A percentile compares a stretch with the other conserved stretches of the same genome.
phyloP scores from a whole-genome alignment of 2,329 filamentous ascomycete species.

The Cladosporium sphaerospermum region DNA sequence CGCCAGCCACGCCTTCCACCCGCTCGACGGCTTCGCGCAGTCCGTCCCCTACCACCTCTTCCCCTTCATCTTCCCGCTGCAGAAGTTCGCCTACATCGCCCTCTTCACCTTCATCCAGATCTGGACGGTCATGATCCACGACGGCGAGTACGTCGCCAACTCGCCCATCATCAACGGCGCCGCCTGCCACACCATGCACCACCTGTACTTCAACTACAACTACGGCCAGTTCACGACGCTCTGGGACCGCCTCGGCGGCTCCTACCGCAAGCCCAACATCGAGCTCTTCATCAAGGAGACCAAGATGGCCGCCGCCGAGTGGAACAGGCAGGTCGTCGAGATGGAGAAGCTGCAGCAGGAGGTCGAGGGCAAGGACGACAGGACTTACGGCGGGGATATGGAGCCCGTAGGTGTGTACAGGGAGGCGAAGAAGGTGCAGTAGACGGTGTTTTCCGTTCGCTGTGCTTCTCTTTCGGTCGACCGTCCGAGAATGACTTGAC shows the following conservation, averaged over 20 bases:
- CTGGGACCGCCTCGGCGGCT: slow-evolving; percentile 82
- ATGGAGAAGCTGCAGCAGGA: slow-evolving; percentile 71
- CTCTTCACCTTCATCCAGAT: slow-evolving; percentile 92
- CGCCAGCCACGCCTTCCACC: slow-evolving; percentile 91
- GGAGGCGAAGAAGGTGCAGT: slow-evolving; percentile 38
- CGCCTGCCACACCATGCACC: slow-evolving; percentile 89
- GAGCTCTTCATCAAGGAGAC: slow-evolving; percentile 78
- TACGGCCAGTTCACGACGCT: slow-evolving; percentile 92
- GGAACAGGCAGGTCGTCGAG: slow-evolving; percentile 68
- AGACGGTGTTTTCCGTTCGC: not conserved
- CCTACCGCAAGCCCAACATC: slow-evolving; percentile 77
- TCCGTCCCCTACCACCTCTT: slow-evolving; percentile 88
- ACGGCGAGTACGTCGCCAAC: slow-evolving; percentile 89
- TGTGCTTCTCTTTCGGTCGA: too few relatives aligned
- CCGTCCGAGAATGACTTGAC: too few relatives aligned
- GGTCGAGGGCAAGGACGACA: slow-evolving; percentile 56
- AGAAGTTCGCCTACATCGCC: slow-evolving; percentile 80
- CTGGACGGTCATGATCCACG: slow-evolving; percentile 95
- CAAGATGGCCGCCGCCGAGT: slow-evolving; percentile 77
- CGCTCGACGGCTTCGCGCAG: slow-evolving; percentile 83
- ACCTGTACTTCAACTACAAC: slow-evolving; percentile 83
- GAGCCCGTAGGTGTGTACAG: slow-evolving; percentile 11
- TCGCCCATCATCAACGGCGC: slow-evolving; percentile 90
- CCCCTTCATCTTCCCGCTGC: slow-evolving; percentile 85
- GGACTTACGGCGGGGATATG: slow-evolving; percentile 33